Evolutionary conservation across 2,329 filamentous ascomycete genomes (phyloP), one percentile per base, ranked within the genome.

Genomic region (Ceratocystis papillata): DNA sequence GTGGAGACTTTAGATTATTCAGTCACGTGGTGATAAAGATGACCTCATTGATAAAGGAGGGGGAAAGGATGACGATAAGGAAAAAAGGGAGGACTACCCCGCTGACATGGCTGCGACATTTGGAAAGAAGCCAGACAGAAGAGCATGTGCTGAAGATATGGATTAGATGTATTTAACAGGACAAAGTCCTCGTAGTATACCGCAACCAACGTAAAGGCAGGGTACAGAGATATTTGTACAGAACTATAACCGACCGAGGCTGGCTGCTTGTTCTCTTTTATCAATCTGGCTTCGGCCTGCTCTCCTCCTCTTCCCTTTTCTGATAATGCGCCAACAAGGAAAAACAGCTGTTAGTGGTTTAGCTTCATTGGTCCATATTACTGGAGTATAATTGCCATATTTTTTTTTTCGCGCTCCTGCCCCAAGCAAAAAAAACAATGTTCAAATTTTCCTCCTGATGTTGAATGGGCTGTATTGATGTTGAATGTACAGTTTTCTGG

Each of bases 401-500:
- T 37, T 20, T n/a, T n/a, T n/a, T 25, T 53, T 53, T 10, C 28
- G 22, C 41, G 44, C 41, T 63, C 45, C 61, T 63, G 25, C 61
- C 41, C 61, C 44, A 59, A n/a, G 30, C 2, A n/a, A 37, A 59
- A 57, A 59, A 37, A 59, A n/a, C 25, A 17, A 7, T 20, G 17
- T 28, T 63, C 61, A 63, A 63, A 63, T 63, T 63, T 63, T 63
- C 61, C 22, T 63, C 8, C 55, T n/a, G 55, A 15, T 25, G 50
- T 1, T 12, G 15, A 12, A 59, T 37, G 12, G 28, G 37, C 61
- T 45, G 61, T 41, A 41, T 41, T 41, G 25, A 17, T 45, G 61
- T 45, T 45, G 60, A 17, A 45, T 41, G 20, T 44, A 25, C 12
- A 28, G 17, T 15, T 41, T 62, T 62, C 37, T 62, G 60, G n/a